Evolutionary conservation across 2,329 filamentous ascomycete species (phyloP).

Genomic region (Fusarium lateritium): DNA sequence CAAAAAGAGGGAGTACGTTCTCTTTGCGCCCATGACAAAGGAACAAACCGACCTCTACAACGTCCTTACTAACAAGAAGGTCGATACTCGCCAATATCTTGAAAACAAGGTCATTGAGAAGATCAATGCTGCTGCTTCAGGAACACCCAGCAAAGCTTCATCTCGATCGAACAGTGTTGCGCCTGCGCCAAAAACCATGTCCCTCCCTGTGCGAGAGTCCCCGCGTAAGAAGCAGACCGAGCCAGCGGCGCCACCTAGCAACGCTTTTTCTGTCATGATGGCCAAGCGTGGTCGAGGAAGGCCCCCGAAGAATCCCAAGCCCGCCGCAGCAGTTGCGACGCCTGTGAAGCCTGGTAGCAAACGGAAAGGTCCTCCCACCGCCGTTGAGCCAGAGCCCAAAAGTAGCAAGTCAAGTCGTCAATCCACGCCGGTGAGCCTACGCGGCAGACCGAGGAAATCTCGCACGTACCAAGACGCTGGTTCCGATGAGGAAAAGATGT

Average conservation of each 20-base stretch:
- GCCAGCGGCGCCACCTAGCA: conserved; percentile 46
- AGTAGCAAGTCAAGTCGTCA: conserved; percentile 81
- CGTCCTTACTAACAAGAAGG: conserved; percentile 69
- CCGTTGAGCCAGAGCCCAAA: conserved; percentile 67
- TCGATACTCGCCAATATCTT: conserved; percentile 80
- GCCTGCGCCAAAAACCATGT: conserved; percentile 38
- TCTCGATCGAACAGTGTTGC: conserved; percentile 58
- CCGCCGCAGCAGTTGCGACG: conserved; percentile 32
- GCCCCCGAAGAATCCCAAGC: conserved; percentile 48
- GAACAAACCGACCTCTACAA: conserved; percentile 94
- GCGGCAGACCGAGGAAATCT: conserved; percentile 66
- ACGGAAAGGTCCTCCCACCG: conserved; percentile 52
- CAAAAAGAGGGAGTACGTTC: conserved; percentile 95
- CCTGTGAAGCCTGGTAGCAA: conserved; percentile 48
- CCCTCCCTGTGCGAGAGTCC: conserved; percentile 56
- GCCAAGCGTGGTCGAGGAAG: conserved; percentile 53
- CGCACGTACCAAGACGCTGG: conserved; percentile 68
- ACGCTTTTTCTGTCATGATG: conserved; percentile 71
- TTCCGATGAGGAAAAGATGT: conserved; percentile 74
- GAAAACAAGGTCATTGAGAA: conserved; percentile 83
- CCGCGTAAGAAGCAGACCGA: conserved; percentile 52
- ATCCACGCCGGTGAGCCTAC: conserved; percentile 77
- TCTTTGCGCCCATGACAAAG: conserved; percentile 92
- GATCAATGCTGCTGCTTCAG: conserved; percentile 57
- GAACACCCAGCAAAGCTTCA: conserved; percentile 52